Base-by-base conservation (phyloP, 2,329 filamentous ascomycete species). In the Cladophialophora yegresii region DNA sequence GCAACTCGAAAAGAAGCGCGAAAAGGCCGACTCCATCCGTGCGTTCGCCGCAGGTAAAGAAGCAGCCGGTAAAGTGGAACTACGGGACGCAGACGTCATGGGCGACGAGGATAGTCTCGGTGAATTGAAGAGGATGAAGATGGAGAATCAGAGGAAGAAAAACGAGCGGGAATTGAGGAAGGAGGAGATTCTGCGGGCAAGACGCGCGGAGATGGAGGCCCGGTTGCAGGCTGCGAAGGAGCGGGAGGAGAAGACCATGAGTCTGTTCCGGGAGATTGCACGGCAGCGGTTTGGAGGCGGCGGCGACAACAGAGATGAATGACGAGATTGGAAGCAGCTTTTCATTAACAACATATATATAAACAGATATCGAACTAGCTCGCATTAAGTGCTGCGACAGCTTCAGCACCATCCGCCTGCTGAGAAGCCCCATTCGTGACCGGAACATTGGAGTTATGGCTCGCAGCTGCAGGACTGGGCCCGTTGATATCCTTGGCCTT, bases 241-340 rank as follows among this genome's bases (percentile, higher is more conserved):
- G 72, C 90, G 92, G 76, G 93, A 98, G 77, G 88, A 92, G 68
- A 87, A 86, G 73, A 96, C 92, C 1, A 91, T 97, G 82, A 86
- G 86, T 55, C 92, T 91, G 83, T 73, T 98, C 73, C 89, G 84
- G 77, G 86, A 87, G 71, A 78, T 98, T 77, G 93, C 92, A 16
- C 89, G 84, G 78, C 85, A 91, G 78, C 84, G 90, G 68, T 96
- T 91, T 82, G 91, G 91, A 28, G 66, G 66, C 13, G 63, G 61
- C 40, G 55, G 61, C 7, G 40, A 36, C 51, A 58, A 55, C 58
- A 13, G 23, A 55, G 62, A 23, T 20, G 43, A n/a, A 33, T 23
- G 23, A 23, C 23, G 8, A 16, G 30, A 8, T 12, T 4, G 28
- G 28, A 20, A 54, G n/a, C 23, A 28, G n/a, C 33, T 40, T 57